phyloP scores from a whole-genome alignment of 768 basidiomycete species.

The Imleria badia region DNA sequence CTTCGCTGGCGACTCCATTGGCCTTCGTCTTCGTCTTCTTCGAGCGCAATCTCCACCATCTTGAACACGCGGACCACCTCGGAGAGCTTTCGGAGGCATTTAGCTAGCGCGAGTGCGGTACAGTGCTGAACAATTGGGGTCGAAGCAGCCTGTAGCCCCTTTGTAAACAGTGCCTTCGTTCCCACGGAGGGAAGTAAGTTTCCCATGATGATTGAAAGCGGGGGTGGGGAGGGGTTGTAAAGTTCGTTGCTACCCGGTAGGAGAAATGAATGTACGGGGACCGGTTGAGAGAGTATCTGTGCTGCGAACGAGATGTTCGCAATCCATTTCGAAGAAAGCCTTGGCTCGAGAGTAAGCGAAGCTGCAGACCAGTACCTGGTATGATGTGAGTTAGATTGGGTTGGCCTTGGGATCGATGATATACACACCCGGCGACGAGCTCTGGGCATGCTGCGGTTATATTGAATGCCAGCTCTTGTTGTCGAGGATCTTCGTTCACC shows the following conservation, averaged over 20 bases:
- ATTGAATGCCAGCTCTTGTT: constrained; percentile 81
- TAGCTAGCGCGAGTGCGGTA: constrained; percentile 73
- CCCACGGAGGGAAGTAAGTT: constrained; percentile 76
- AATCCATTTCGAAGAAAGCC: constrained; percentile 89
- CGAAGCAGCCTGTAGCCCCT: constrained; percentile 72
- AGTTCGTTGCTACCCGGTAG: constrained; percentile 43
- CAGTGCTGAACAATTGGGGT: constrained; percentile 78
- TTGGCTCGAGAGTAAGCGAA: constrained; percentile 76
- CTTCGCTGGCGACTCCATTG: constrained; percentile 66
- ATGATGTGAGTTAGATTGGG: constrained; percentile 11
- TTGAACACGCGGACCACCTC: constrained; percentile 49
- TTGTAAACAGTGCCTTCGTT: constrained; percentile 72
- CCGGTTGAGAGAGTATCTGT: constrained; percentile 70
- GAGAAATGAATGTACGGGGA: constrained; percentile 65
- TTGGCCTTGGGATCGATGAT: neutral
- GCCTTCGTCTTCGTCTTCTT: constrained; percentile 61
- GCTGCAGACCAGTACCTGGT: constrained; percentile 70
- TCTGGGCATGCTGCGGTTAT: constrained; percentile 85
- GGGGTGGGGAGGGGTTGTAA: constrained; percentile 74
- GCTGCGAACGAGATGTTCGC: constrained; percentile 85
- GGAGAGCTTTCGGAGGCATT: constrained; percentile 72
- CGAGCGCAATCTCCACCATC: constrained; percentile 52
- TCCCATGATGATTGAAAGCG: constrained; percentile 66
- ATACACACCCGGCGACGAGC: constrained; percentile 69
- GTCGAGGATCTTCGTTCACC: constrained; percentile 84